Conservation (phyloP, 2,329 filamentous ascomycete species). For the Cercospora zeae-maydis region DNA sequence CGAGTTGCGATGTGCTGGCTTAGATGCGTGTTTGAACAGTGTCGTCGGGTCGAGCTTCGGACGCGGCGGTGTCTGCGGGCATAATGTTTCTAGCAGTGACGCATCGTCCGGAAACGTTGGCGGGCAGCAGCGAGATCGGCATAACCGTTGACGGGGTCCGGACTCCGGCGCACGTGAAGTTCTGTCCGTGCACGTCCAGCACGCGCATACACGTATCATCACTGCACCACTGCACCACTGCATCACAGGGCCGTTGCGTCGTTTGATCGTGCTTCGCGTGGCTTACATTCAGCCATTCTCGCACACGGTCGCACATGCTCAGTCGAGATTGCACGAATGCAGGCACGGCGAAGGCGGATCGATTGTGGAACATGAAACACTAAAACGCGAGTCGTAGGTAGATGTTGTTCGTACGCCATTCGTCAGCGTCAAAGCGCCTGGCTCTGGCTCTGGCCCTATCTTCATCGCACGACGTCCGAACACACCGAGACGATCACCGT, state of each 20-base stretch:
- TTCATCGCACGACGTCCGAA: too few relatives aligned
- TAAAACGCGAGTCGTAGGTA: too few relatives aligned
- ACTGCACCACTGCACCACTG: too few relatives aligned
- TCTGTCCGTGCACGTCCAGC: neutral
- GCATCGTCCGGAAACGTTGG: conserved; percentile 4
- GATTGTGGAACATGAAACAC: too few relatives aligned
- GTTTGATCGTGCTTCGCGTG: neutral
- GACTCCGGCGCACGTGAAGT: neutral
- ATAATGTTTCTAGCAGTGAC: conserved; percentile 6
- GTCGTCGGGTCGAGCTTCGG: neutral
- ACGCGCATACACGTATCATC: neutral
- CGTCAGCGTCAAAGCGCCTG: too few relatives aligned
- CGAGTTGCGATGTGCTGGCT: neutral
- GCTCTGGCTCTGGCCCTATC: too few relatives aligned
- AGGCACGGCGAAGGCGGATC: too few relatives aligned
- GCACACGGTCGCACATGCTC: too few relatives aligned
- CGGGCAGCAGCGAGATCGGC: conserved; percentile 1
- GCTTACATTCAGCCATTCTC: too few relatives aligned
- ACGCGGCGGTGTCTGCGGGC: neutral
- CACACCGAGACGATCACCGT: too few relatives aligned
- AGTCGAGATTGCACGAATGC: neutral
- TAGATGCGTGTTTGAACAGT: neutral
- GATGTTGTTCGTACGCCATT: too few relatives aligned
- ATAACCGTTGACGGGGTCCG: neutral
- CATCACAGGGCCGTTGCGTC: neutral